These are phyloP conservation scores for Tubosaeta sp. DNA, from an alignment of 768 basidiomycete species.

Conservation along the genomic window DNA sequence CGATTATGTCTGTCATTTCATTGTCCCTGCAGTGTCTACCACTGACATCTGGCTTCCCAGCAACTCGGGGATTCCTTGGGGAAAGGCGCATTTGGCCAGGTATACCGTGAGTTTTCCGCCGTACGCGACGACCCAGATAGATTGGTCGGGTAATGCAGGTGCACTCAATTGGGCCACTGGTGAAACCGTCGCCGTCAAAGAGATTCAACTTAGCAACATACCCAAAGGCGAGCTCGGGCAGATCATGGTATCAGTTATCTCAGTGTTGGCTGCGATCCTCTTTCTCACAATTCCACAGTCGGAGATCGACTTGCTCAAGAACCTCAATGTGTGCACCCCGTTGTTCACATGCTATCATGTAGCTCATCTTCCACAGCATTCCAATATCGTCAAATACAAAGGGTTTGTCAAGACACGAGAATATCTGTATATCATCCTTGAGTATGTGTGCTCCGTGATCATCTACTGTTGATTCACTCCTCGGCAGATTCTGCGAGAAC, in stretches of 20 bases:
- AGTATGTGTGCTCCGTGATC: conserved; percentile 45
- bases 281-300: conserved; percentile 47
- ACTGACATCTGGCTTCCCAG: conserved; percentile 36
- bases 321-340: conserved; percentile 68
- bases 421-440: conserved; percentile 94
- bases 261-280: background rate
- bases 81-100: conserved; percentile 95
- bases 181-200: conserved; percentile 98
- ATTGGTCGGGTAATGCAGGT: conserved; percentile 60
- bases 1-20: conserved; percentile 51
- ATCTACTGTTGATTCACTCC: conserved; percentile 6
- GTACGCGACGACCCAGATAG: conserved; percentile 48
- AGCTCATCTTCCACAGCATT: conserved; percentile 53
- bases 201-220: conserved; percentile 92
- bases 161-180: conserved; percentile 95
- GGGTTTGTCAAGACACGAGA: conserved; percentile 95
- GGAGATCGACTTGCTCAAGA: conserved; percentile 97
- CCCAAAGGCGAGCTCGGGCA: conserved; percentile 91
- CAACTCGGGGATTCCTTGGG: conserved; percentile 97
- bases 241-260: conserved; percentile 71
- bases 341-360: background rate
- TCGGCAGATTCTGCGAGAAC: conserved; percentile 88
- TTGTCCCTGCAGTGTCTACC: background rate
- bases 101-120: conserved; percentile 69
- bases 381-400: conserved; percentile 98